Base-by-base conservation (phyloP, 1,139 yeast genomes). In the Debaryomycetaceae sp. region DNA sequence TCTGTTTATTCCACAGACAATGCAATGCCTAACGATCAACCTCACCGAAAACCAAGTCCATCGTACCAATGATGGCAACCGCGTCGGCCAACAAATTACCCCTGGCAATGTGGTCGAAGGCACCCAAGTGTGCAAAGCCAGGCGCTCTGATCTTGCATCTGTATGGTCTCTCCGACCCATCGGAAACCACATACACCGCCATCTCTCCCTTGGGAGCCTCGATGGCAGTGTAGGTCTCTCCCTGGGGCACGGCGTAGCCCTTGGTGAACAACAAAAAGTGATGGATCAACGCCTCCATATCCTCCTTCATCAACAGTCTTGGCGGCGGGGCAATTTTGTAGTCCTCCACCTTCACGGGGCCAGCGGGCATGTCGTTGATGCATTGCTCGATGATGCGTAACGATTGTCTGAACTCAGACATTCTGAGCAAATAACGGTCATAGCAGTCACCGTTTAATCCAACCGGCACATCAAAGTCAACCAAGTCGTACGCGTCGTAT, bases 181-280 rank as follows among this genome's bases (percentile, higher is more conserved):
- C 95, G 43, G 89, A 78, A 37, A 85, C 95, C 34, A 85, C 82
- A 52, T 81, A 85, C 36, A 84, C 94, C 39, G 83, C 95, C 94
- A 85, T 83, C 63, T 85, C 95, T 53, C 95, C 95, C 75, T 85
- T 85, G 56, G 95, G 95, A 22, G 95, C 95, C 65, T 85, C 95
- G 45, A 85, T 85, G 36, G 86, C 93, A 33, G 93, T 83, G 58
- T 85, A 85, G 16, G 95, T 83, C 65, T 85, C 95, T 48, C 95
- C 95, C 37, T 78, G 83, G 28, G 95, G 95, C 25, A 85, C 95
- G 30, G 83, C 79, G 56, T 78, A 84, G 45, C 95, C 95, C 71
- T 85, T 85, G 34, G 94, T 83, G 67, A 79, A 85, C 46, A 83
- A 70, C 56, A 85, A 68, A 71, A 85, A 85, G 64, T 85, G 95